Evolutionary conservation across 1,139 yeast species (phyloP), one percentile per base, ranked within the genome.

Genomic region (Kurtzmaniella quercitrusa): DNA sequence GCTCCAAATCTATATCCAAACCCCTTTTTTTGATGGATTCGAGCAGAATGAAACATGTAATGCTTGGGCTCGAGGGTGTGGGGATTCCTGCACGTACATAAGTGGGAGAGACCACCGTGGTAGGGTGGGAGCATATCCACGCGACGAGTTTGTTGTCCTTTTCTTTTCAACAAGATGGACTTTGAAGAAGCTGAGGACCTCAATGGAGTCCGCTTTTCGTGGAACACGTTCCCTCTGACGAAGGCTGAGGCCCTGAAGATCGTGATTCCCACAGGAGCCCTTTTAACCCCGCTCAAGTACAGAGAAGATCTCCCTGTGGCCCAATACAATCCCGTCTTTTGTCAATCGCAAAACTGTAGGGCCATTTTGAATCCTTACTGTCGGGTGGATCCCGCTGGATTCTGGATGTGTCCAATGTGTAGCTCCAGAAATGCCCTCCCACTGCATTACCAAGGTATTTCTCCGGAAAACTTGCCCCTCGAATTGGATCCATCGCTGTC

Each of bases 341-440:
- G 99, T 71, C 76, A 89, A 49, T 74, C 75, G 49, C 79, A 84
- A 40, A 80, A 81, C 46, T 93, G 99, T 75, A 82, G 88, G 54
- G 84, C 94, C 16, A 81, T 88, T 36, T 69, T 94, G 63, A 94
- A 93, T 65, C 96, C 97, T 19, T 91, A 84, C 68, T 82, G 88
- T 62, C 83, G 82, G 47, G 77, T 93, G 50, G 98, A 94, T 59
- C 78, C 89, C 43, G 77, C 88, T 33, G 87, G 87, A 43, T 74
- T 85, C 42, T 93, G 98, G 98, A 75, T 82, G 44, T 93, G 99
- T 71, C 95, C 88, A 30, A 78, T 84, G 54, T 93, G 99, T 77
- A 71, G 78, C 45, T 70, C 80, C 43, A 78, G 97, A 65, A 89
- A 88, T 65, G 93, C 87, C 47, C 74, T 94, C 51, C 98, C 98